Evolutionary conservation across 805 yeast genomes (phyloP), one percentile per base, ranked within the genome.

Genomic region (Candida hungchunana): DNA sequence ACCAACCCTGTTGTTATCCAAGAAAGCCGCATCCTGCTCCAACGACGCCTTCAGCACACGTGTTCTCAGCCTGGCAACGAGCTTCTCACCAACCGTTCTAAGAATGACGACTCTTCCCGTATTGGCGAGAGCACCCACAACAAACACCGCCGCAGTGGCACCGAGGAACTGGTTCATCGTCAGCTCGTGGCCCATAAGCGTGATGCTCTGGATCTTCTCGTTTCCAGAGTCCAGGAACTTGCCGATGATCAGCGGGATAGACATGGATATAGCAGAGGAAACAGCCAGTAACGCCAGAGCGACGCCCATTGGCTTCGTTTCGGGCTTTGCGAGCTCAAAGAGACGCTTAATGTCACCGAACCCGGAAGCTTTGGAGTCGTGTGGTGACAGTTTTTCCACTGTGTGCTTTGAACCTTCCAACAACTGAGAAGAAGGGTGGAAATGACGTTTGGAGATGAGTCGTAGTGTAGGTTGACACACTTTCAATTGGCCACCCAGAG

Each of bases 1-100:
- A 26, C 97, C 97, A 8, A 88, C 87, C 44, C 89, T 77, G 40
- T 93, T 88, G 21, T 78, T 77, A 53, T 90, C 97, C 62, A 89
- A 78, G 52, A 90, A 90, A 46, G 83, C 82, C 4, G 95, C 79
- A 58, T 89, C 96, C 55, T 89, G 96, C 31, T 77, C 77, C 37
- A 90, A 67, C 12, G 90, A 75, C 31, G 82, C 84, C 52, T 76
- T 75, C 58, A 87, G 76, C 24, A 90, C 75, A 37, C 85, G 70
- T 8, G 90, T 71, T 50, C 97, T 71, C 44, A 90, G 62, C 40
- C 93, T 71, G 7, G 96, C 90, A 42, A 89, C 95, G 24, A 90
- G 66, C 43, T 84, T 71, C 59, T 90, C 97, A 35, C 97, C 96
- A 10, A 84, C 83, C 2, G 79, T 67, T 46, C 89, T 73, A 53